A percentile compares a stretch with the other conserved stretches of the same genome.
Evolutionary conservation across 2,329 filamentous ascomycete species (phyloP).

Genomic region (Alternaria alternata): DNA sequence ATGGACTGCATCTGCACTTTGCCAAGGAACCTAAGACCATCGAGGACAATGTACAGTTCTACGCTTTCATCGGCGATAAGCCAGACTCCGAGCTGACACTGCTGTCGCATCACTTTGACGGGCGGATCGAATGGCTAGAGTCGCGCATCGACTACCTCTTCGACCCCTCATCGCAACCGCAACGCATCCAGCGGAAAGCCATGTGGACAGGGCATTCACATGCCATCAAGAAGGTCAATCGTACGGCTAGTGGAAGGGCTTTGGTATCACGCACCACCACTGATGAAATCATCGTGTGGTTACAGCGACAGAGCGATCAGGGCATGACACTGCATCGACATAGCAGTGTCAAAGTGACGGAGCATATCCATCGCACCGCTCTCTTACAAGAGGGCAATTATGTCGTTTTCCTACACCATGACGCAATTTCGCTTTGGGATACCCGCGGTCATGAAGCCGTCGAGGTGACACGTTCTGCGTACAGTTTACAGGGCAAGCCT

Average conservation of each 20-base stretch:
- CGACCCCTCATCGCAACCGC: constrained; percentile 68
- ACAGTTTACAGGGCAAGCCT: constrained; percentile 72
- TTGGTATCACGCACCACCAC: constrained; percentile 81
- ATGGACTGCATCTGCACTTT: constrained; percentile 60
- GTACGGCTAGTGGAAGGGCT: constrained; percentile 81
- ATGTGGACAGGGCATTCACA: constrained; percentile 86
- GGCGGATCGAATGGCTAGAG: constrained; percentile 82
- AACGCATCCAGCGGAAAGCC: constrained; percentile 68
- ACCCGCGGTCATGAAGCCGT: constrained; percentile 67
- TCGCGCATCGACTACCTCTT: constrained; percentile 81
- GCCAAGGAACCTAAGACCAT: constrained; percentile 39
- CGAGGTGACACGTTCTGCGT: constrained; percentile 67
- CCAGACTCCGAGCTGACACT: constrained; percentile 72
- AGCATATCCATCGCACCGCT: constrained; percentile 81
- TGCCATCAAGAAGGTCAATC: constrained; percentile 83
- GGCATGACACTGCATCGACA: constrained; percentile 69
- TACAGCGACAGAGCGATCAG: constrained; percentile 63
- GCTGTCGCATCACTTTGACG: constrained; percentile 84
- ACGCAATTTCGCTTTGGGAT: constrained; percentile 80
- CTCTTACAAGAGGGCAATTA: constrained; percentile 79
- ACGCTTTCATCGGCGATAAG: constrained; percentile 73
- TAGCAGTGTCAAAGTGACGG: constrained; percentile 71
- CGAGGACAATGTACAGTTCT: constrained; percentile 71
- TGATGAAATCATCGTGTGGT: constrained; percentile 86
- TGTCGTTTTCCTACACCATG: constrained; percentile 79